Evolutionary conservation across 2,329 filamentous ascomycete genomes (phyloP).

Genomic region (Pseudogymnoascus sp.): DNA sequence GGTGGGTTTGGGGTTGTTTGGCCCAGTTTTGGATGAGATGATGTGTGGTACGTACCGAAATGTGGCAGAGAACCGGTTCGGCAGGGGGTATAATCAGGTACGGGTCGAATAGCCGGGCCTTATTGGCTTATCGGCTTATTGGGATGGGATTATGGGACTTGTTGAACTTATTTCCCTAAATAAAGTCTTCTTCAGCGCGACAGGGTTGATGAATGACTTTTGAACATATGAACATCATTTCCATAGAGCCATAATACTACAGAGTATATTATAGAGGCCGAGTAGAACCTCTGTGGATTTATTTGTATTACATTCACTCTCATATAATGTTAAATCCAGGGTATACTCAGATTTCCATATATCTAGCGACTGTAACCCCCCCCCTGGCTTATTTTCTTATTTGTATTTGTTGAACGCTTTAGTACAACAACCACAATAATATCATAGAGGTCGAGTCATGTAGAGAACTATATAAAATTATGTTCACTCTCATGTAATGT

Average conservation of each 20-base stretch:
- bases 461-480: too few species aligned
- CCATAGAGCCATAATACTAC: too few species aligned
- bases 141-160: background rate
- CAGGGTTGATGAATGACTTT: too few species aligned
- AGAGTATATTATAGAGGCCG: too few species aligned
- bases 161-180: background rate
- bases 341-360: background rate
- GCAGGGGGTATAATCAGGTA: constrained; percentile 7
- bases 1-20: constrained; percentile 6
- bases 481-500: background rate
- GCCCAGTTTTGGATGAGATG: constrained; percentile 6
- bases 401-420: too few species aligned
- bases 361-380: background rate
- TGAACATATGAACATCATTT: too few species aligned
- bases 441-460: too few species aligned
- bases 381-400: too few species aligned
- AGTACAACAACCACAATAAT: too few species aligned
- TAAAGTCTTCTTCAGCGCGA: background rate
- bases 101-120: background rate
- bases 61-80: background rate
- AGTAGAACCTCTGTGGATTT: too few species aligned
- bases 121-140: background rate
- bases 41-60: background rate
- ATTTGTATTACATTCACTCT: background rate
- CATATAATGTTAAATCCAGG: background rate